Percentiles rank a stretch among this genome's conserved stretches.
Evolutionary conservation across 257 asterid species (phyloP).

Genomic region (Rubia yunnanensis): DNA sequence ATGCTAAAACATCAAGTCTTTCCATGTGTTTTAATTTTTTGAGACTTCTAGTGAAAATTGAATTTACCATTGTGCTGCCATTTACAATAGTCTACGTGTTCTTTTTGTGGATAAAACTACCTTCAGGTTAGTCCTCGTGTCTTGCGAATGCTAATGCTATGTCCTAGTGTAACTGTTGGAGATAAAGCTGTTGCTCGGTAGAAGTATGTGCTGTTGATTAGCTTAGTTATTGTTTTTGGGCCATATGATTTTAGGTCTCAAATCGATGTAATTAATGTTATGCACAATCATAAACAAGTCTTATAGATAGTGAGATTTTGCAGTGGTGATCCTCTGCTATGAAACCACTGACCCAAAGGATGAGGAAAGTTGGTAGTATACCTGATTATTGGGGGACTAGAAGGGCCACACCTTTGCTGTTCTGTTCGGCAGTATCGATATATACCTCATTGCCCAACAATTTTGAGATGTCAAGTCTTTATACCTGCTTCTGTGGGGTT

Average conservation of each 20-base stretch:
- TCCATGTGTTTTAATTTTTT: constrained; percentile 16
- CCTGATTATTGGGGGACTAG: constrained; percentile 30
- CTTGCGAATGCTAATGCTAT: not conserved
- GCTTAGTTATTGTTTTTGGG: not conserved
- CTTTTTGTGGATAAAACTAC: not conserved
- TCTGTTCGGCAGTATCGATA: constrained; percentile 26
- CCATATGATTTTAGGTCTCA: not conserved
- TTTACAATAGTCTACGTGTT: not conserved
- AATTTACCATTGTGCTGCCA: not conserved
- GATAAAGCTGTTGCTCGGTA: not conserved
- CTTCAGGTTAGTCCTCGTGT: not conserved
- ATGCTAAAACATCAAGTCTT: constrained; percentile 11
- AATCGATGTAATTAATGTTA: not conserved
- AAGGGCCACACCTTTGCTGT: constrained; percentile 35
- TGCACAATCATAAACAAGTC: not conserved
- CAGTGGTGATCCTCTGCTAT: constrained; percentile 16
- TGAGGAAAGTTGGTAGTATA: constrained; percentile 34
- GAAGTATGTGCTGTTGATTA: not conserved
- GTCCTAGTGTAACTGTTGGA: not conserved
- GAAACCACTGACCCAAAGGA: constrained; percentile 28
- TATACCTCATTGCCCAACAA: constrained; percentile 29
- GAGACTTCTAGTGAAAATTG: constrained; percentile 14
- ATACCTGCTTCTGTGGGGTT: constrained; percentile 12
- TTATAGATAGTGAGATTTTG: not conserved
- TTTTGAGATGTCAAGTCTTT: constrained; percentile 26